Base-by-base conservation (phyloP, 2,329 filamentous ascomycete genomes). In the Aureobasidium leucospermi region DNA sequence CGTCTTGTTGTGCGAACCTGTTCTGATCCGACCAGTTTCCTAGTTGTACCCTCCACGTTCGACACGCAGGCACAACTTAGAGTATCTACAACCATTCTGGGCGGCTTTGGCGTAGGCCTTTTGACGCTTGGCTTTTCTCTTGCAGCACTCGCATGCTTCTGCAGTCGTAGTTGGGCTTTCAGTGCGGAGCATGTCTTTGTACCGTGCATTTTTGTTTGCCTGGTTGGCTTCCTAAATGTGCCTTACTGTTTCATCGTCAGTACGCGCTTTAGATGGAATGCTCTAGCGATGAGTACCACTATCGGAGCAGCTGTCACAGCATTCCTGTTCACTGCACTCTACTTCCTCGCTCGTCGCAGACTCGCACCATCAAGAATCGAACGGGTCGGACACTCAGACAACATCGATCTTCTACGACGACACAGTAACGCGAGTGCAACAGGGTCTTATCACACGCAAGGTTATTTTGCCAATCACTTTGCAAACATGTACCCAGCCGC, bases 11-110 rank as follows among this genome's bases (percentile, higher is more conserved):
- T 51, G 13, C 16, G 34, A 58, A 45, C 16, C 11, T 46, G 8
- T n/a, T 32, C 64, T 67, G 49, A 67, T 56, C 45, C 43, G 19
- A 39, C 15, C 23, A 78, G 77, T 55, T 80, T 76, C 66, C 72
- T 81, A 36, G 76, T 80, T 58, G 70, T 80, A 19, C 76, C 78
- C 6, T 71, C 74, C 29, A 74, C 78, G 57, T 80, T 77, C 66
- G 73, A 76, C 52, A 69, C 67, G 28, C 64, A 74, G 15, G 52
- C 68, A 9, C 62, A 74, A 38, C 15, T 52, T 29, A 72, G 71
- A 55, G 70, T 78, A 58, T 72, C 70, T 59, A 68, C 71, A 49
- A 68, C 69, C 0, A 72, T 73, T 4, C 64, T 79, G 6, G 73
- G 72, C 3, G 76, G 78, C 52, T 75, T 79, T 60, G 73, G 78